These are phyloP conservation scores for Hippophae tibetana DNA, from an alignment of 306 rosid genomes.

Conservation along the genomic window DNA sequence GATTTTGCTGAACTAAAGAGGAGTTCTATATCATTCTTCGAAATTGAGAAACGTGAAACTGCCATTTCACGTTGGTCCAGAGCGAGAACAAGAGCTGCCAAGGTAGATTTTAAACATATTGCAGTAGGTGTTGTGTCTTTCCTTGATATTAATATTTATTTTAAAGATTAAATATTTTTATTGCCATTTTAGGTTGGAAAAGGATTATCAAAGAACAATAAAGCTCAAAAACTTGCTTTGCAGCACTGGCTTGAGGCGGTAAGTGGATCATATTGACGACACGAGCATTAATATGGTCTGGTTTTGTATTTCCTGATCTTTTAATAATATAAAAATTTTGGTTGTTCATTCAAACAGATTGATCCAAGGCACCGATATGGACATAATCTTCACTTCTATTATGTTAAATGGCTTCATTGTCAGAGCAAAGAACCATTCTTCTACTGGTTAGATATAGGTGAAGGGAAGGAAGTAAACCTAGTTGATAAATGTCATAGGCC, in stretches of 20 bases:
- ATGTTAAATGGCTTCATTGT: constrained; percentile 77
- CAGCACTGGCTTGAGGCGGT: constrained; percentile 99
- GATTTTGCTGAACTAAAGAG: constrained; percentile 94
- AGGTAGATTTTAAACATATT: constrained; percentile 38
- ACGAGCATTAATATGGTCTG: not conserved
- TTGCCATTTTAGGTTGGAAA: constrained; percentile 76
- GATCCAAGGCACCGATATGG: constrained; percentile 98
- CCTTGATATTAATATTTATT: not conserved
- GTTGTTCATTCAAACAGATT: constrained; percentile 41
- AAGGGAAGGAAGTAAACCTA: constrained; percentile 83
- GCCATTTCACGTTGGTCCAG: constrained; percentile 98
- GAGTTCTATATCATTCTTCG: constrained; percentile 90
- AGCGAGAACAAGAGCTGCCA: constrained; percentile 97
- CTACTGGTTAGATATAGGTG: constrained; percentile 99
- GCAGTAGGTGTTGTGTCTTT: not conserved
- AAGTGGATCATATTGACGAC: constrained; percentile 25
- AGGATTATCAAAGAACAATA: constrained; percentile 80
- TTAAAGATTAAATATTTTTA: constrained; percentile 12
- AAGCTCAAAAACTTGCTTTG: constrained; percentile 90
- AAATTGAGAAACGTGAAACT: constrained; percentile 86
- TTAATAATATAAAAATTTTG: constrained; percentile 20
- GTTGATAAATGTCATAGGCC: constrained; percentile 62
- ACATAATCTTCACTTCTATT: constrained; percentile 87
- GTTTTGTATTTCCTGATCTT: constrained; percentile 10
- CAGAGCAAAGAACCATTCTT: constrained; percentile 91